Percentiles rank a stretch among this genome's conserved stretches.
These are phyloP conservation scores for Fusarium sp. DNA, from an alignment of 2,329 filamentous ascomycete genomes.

Conservation along the genomic window DNA sequence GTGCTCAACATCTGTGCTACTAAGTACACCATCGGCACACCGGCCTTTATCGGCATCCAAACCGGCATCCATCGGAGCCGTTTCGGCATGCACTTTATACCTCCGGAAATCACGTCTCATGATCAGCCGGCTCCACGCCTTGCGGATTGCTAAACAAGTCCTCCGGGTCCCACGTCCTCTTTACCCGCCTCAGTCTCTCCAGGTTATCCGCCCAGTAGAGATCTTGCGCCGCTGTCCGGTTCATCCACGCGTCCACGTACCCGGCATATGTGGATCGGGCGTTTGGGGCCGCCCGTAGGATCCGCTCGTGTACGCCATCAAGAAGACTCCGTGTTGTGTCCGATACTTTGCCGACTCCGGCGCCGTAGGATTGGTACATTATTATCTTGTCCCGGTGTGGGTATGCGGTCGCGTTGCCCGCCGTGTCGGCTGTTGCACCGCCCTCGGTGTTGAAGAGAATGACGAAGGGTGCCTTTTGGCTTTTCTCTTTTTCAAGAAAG, in stretches of 20 bases:
- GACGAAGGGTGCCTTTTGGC: slow-evolving; percentile 65
- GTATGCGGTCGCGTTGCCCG: slow-evolving; percentile 65
- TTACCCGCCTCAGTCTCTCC: slow-evolving; percentile 46
- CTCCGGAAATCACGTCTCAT: slow-evolving; percentile 7
- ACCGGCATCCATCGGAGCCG: slow-evolving; percentile 18
- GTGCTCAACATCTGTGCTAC: background rate
- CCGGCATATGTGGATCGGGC: slow-evolving; percentile 65
- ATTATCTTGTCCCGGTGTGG: slow-evolving; percentile 69
- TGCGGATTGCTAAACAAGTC: slow-evolving; percentile 54
- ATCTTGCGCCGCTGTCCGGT: slow-evolving; percentile 47
- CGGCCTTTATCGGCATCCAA: slow-evolving; percentile 29
- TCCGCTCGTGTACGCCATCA: slow-evolving; percentile 57
- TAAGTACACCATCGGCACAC: background rate
- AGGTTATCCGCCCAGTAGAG: slow-evolving; percentile 52
- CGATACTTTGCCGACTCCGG: slow-evolving; percentile 58
- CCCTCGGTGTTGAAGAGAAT: slow-evolving; percentile 69
- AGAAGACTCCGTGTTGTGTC: slow-evolving; percentile 60
- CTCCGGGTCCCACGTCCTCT: slow-evolving; percentile 48
- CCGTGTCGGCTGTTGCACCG: slow-evolving; percentile 65
- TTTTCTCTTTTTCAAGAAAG: slow-evolving; percentile 59
- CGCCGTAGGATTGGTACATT: slow-evolving; percentile 68
- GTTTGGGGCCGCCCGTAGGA: slow-evolving; percentile 45
- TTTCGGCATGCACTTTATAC: slow-evolving; percentile 4
- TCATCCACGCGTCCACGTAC: slow-evolving; percentile 64
- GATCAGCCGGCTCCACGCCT: slow-evolving; percentile 30